phyloP scores from a whole-genome alignment of 192 early-diverging fungal species.

The Podila epigama region DNA sequence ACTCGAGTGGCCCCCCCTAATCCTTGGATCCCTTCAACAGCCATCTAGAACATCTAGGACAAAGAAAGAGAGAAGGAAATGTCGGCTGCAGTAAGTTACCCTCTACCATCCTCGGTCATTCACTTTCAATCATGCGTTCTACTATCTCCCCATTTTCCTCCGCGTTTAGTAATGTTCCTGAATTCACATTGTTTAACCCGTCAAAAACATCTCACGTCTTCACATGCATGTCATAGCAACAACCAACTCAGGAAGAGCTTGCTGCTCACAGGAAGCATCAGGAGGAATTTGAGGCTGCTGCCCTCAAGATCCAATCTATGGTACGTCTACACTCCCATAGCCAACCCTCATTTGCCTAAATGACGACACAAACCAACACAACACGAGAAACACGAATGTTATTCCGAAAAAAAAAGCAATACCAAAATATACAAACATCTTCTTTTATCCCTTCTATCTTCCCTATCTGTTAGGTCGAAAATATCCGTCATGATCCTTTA shows the following conservation, averaged over 20 bases:
- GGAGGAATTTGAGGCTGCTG: constrained; percentile 46
- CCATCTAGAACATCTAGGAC: neutral
- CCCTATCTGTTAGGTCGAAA: constrained; percentile 22
- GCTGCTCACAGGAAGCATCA: constrained; percentile 42
- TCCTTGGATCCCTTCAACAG: no score
- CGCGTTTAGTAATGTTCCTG: no score
- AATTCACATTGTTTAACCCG: neutral
- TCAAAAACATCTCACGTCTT: neutral
- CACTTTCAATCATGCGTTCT: no score
- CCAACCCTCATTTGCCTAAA: neutral
- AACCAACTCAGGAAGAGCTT: constrained; percentile 36
- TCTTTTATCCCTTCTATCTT: neutral
- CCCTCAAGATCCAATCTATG: constrained; percentile 26
- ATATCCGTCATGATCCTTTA: constrained; percentile 42
- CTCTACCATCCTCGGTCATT: no score
- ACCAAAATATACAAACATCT: neutral
- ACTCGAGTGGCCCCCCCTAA: no score
- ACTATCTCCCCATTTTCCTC: no score
- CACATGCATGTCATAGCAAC: constrained; percentile 16
- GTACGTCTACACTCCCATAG: neutral
- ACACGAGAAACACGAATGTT: no score
- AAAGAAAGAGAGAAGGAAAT: no score
- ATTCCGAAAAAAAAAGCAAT: neutral
- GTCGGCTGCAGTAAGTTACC: neutral
- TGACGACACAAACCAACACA: no score